Conservation (phyloP, 805 yeast species). For the Candida hungchunana region DNA sequence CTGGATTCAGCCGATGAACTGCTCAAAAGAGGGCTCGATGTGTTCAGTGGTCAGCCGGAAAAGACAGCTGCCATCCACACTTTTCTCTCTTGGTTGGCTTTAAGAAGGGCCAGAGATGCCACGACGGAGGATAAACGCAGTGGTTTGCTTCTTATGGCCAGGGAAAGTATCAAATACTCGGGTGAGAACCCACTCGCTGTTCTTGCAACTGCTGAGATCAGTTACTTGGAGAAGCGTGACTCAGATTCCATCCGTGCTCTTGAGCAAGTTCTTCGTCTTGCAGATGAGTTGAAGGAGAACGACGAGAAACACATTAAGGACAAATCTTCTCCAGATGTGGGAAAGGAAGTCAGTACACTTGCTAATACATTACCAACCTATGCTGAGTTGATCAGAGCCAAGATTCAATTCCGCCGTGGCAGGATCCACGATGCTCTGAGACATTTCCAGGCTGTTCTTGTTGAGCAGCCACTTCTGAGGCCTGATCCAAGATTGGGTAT, state of each 20-base stretch:
- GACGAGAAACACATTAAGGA: too few relatives aligned
- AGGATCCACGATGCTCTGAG: constrained; percentile 72
- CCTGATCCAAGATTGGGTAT: constrained; percentile 96
- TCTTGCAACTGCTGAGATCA: constrained; percentile 66
- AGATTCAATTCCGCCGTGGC: constrained; percentile 65
- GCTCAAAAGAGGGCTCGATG: constrained; percentile 10
- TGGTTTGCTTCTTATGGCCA: constrained; percentile 39
- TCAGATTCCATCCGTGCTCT: constrained; percentile 63
- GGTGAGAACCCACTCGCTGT: constrained; percentile 43
- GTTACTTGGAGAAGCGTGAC: constrained; percentile 51
- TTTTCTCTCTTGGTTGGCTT: constrained; percentile 69
- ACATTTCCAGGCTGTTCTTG: constrained; percentile 77
- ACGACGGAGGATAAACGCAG: constrained; percentile 29
- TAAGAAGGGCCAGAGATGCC: constrained; percentile 39
- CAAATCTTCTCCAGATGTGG: too few relatives aligned
- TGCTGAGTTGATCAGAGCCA: constrained; percentile 83
- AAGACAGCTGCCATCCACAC: constrained; percentile 50
- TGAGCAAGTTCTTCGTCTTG: too few relatives aligned
- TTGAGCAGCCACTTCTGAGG: constrained; percentile 67
- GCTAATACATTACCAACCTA: constrained; percentile 51
- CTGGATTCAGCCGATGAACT: constrained; percentile 49
- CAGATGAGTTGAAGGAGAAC: too few relatives aligned
- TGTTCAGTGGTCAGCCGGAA: constrained; percentile 15
- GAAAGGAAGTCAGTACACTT: too few relatives aligned
- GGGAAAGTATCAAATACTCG: constrained; percentile 5